These are phyloP conservation scores for Chlamydomonas sp. DNA, from an alignment of 139 green algal species.

Conservation along the genomic window DNA sequence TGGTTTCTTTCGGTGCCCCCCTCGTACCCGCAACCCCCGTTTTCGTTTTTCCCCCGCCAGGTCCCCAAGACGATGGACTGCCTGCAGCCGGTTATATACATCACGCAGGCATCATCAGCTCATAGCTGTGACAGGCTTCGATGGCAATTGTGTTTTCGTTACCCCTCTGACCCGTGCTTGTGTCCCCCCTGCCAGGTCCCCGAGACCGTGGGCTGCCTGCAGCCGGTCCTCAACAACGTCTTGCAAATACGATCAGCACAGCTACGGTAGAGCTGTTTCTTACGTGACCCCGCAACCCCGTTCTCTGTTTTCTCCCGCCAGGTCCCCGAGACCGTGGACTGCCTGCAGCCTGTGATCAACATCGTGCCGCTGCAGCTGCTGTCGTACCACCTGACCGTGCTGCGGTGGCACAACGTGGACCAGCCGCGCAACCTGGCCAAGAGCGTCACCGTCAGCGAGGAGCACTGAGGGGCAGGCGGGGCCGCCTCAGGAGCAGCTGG, in stretches of 20 bases:
- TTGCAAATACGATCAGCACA: too few relatives aligned
- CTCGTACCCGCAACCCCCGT: not conserved
- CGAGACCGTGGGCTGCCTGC: constrained; percentile 83
- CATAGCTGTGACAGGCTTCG: too few relatives aligned
- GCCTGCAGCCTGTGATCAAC: constrained; percentile 95
- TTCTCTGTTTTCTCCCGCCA: constrained; percentile 25
- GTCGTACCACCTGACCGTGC: constrained; percentile 93
- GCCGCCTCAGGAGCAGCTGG: too few relatives aligned
- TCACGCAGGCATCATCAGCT: constrained; percentile 70
- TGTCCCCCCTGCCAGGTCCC: constrained; percentile 63
- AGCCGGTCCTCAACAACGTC: constrained; percentile 97
- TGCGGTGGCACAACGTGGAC: constrained; percentile 95
- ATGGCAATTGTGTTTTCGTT: not conserved
- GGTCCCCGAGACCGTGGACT: constrained; percentile 82
- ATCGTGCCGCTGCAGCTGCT: constrained; percentile 97
- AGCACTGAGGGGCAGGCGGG: constrained; percentile 37
- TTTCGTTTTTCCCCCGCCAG: constrained; percentile 28
- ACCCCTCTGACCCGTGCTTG: not conserved
- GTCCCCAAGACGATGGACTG: constrained; percentile 82
- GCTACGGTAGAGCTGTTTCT: too few relatives aligned
- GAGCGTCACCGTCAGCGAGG: constrained; percentile 82
- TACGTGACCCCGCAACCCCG: not conserved
- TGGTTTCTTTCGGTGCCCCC: too few relatives aligned
- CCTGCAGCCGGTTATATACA: constrained; percentile 96
- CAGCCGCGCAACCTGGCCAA: constrained; percentile 98